Evolutionary conservation across 2,329 filamentous ascomycete species (phyloP), one percentile per base, ranked within the genome.

Genomic region (Bipolaris cookei): DNA sequence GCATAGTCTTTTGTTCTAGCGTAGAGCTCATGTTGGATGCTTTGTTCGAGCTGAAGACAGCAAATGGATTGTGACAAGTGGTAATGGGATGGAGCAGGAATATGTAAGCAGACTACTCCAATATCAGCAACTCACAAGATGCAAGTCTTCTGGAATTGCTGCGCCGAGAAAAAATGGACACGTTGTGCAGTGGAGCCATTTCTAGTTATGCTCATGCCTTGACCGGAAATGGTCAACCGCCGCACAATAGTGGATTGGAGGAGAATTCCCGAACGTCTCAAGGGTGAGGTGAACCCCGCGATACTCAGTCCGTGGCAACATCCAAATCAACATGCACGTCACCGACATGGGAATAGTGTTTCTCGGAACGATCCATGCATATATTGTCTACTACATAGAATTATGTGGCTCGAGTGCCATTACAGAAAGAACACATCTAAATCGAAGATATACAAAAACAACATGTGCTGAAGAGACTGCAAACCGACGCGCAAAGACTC

Each of bases 1-100:
- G 56, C 68, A 70, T 71, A 1, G 65, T 72, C 45, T 66, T 65
- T 45, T 63, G 58, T 21, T 42, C 50, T 48, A 61, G 21, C 35
- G 49, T 43, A 6, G 65, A 64, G n/a, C 56, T 45, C 65, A 69
- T 67, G 34, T 8, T 58, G 35, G 13, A 20, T 14, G 18, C 23
- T 16, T 18, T 20, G 25, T 47, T 20, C 14, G 16, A 30, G 11
- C 20, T 6, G 3, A 28, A 50, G n/a, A 47, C 37, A 6, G 8
- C 10, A 28, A 20, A 8, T 50, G 49, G 30, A 10, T n/a, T n/a
- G 21, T 13, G 10, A n/a, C 20, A 30, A 10, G 20, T 20, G n/a
- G 20, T 13, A 16, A 38, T 47, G 34, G 38, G n/a, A 38, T 39
- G 34, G 11, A 43, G n/a, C 21, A 20, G 23, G 34, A 28, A 25